These are phyloP conservation scores for Ormosia semicastrata DNA, from an alignment of 306 rosid species.

Conservation along the genomic window DNA sequence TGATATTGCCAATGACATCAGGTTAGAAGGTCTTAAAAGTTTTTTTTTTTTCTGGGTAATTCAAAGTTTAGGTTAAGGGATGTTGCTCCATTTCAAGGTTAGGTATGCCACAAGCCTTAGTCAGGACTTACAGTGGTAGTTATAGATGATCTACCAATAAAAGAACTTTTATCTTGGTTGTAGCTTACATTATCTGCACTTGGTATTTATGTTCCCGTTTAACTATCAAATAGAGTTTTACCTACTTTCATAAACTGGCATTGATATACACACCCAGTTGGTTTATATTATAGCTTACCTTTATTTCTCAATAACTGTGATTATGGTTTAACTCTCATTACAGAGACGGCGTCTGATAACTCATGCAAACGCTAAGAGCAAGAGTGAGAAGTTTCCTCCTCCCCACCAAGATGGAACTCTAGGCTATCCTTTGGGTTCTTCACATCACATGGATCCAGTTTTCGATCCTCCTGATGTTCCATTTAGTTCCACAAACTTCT, in stretches of 20 bases:
- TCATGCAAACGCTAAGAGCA: slow-evolving; percentile 96
- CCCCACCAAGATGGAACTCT: slow-evolving; percentile 98
- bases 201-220: background rate
- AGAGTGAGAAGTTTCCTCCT: slow-evolving; percentile 99
- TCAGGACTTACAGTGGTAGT: too few species aligned
- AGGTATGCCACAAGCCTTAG: too few species aligned
- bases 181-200: too few species aligned
- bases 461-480: slow-evolving; percentile 91
- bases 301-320: background rate
- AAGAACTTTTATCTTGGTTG: too few species aligned
- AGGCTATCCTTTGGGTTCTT: slow-evolving; percentile 86
- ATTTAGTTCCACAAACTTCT: slow-evolving; percentile 80
- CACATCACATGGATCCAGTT: slow-evolving; percentile 83
- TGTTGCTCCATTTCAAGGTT: too few species aligned
- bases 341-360: slow-evolving; percentile 94
- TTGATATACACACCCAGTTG: background rate
- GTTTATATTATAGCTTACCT: background rate
- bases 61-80: too few species aligned
- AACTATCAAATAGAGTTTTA: background rate
- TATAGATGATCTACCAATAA: too few species aligned
- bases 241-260: background rate
- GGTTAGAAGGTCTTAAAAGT: too few species aligned
- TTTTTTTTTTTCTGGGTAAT: too few species aligned
- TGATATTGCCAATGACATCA: background rate
- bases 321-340: slow-evolving; percentile 5